These are phyloP conservation scores for Phialophora chinensis DNA, from an alignment of 2,329 filamentous ascomycete species.

Conservation along the genomic window DNA sequence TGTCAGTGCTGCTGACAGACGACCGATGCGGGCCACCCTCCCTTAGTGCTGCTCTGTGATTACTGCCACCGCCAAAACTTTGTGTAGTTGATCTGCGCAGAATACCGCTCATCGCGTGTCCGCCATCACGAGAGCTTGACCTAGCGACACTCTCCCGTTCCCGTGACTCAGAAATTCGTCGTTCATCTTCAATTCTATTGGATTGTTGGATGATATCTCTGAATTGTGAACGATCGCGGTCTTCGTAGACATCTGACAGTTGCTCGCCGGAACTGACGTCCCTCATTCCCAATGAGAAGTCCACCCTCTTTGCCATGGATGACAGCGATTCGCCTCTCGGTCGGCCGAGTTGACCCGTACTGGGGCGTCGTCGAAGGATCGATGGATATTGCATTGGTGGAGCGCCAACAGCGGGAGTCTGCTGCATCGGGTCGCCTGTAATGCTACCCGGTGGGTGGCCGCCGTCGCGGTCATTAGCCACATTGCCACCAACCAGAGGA, in stretches of 20 bases:
- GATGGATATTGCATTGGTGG: constrained; percentile 51
- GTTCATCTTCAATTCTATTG: constrained; percentile 50
- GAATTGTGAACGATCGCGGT: constrained; percentile 51
- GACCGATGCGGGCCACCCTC: constrained; percentile 18
- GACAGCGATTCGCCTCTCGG: constrained; percentile 63
- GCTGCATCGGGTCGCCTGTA: constrained; percentile 36
- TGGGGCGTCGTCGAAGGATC: constrained; percentile 60
- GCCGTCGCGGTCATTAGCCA: constrained; percentile 49
- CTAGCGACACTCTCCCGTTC: constrained; percentile 24
- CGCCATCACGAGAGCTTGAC: constrained; percentile 33
- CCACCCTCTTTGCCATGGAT: constrained; percentile 66
- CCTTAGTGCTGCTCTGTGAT: constrained; percentile 4
- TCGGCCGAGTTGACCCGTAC: constrained; percentile 48
- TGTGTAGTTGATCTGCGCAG: constrained; percentile 39
- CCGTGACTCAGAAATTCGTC: constrained; percentile 37
- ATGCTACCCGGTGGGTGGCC: constrained; percentile 48
- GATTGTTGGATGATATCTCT: constrained; percentile 46
- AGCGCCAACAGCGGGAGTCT: constrained; percentile 19
- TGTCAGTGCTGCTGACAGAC: constrained; percentile 44
- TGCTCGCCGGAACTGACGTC: constrained; percentile 64
- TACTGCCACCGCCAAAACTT: constrained; percentile 41
- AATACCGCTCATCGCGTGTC: constrained; percentile 39
- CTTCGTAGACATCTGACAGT: constrained; percentile 69
- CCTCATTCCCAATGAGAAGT: constrained; percentile 73
- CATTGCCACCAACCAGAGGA: constrained; percentile 52